These are phyloP conservation scores for Geotrichum europaeum DNA, from an alignment of 1,139 yeast genomes.

Conservation along the genomic window DNA sequence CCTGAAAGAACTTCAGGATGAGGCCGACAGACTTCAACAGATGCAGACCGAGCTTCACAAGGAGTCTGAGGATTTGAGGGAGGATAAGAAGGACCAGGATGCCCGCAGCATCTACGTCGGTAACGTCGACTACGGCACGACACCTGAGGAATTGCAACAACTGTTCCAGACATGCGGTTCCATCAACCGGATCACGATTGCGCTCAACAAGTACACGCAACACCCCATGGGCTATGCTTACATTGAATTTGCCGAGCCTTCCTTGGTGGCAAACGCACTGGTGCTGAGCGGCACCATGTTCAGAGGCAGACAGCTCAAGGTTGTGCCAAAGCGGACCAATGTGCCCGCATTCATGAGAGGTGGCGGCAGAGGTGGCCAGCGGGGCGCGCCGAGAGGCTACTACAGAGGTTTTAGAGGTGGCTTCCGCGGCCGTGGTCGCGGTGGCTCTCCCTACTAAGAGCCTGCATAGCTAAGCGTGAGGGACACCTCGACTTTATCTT, in stretches of 20 bases:
- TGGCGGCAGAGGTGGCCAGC: slow-evolving; percentile 39
- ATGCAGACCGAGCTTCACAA: slow-evolving; percentile 47
- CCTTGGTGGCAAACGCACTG: slow-evolving; percentile 59
- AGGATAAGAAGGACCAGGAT: slow-evolving; percentile 57
- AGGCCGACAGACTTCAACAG: slow-evolving; percentile 48
- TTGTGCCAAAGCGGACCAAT: slow-evolving; percentile 72
- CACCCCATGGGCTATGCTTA: slow-evolving; percentile 85
- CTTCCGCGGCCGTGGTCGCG: slow-evolving; percentile 36
- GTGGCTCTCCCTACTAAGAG: slow-evolving; percentile 31
- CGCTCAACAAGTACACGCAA: slow-evolving; percentile 65
- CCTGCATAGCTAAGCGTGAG: not conserved
- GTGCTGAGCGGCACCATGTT: slow-evolving; percentile 60
- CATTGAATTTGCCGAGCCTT: slow-evolving; percentile 65
- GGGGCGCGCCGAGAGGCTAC: slow-evolving; percentile 40
- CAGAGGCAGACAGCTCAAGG: slow-evolving; percentile 64
- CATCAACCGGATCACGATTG: slow-evolving; percentile 77
- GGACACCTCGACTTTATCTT: not conserved
- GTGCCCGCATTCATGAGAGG: slow-evolving; percentile 53
- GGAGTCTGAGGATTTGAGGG: slow-evolving; percentile 41
- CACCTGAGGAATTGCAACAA: slow-evolving; percentile 76
- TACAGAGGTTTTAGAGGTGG: slow-evolving; percentile 39
- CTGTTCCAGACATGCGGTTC: slow-evolving; percentile 71
- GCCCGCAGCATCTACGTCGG: slow-evolving; percentile 81
- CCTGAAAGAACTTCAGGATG: slow-evolving; percentile 45
- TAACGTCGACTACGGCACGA: slow-evolving; percentile 72